Evolutionary conservation across 352 stramenopile genomes (phyloP).

Genomic region (Blastocystis sp.): DNA sequence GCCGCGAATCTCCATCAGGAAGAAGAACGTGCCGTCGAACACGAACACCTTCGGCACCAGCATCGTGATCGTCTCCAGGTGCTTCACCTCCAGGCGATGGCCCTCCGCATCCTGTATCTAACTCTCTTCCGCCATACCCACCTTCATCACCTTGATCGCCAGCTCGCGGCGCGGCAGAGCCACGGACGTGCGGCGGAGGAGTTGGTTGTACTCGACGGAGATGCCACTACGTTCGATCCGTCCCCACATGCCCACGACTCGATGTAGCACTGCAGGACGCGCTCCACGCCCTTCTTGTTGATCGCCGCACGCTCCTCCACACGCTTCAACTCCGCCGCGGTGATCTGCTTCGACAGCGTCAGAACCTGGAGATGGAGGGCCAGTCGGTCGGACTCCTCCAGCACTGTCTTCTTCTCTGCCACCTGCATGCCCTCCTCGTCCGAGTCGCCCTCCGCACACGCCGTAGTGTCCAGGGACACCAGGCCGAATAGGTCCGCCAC

Average conservation of each 20-base stretch:
- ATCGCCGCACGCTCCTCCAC: background rate
- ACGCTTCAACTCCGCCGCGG: background rate
- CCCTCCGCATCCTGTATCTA: slow-evolving; percentile 7
- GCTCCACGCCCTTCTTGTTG: background rate
- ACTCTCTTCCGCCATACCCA: background rate
- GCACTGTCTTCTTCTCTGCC: background rate
- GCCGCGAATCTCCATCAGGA: background rate
- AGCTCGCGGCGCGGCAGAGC: slow-evolving; percentile 16
- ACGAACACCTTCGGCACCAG: slow-evolving; percentile 50
- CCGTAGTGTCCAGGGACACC: slow-evolving; percentile 7
- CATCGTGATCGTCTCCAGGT: background rate
- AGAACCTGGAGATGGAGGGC: background rate
- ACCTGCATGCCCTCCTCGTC: background rate
- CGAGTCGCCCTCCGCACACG: slow-evolving; percentile 21
- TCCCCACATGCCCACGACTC: background rate
- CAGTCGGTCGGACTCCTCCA: background rate
- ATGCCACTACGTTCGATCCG: slow-evolving; percentile 12
- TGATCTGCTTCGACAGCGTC: slow-evolving; percentile 29
- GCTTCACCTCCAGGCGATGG: slow-evolving; percentile 5
- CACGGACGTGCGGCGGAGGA: background rate
- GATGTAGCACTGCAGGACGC: slow-evolving; percentile 24
- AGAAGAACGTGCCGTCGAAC: slow-evolving; percentile 35
- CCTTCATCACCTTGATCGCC: slow-evolving; percentile 13
- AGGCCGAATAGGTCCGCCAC: slow-evolving; percentile 30
- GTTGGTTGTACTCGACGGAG: slow-evolving; percentile 13